Base-by-base conservation (phyloP, 2,329 filamentous ascomycete species). In the Alternaria tenuissima region DNA sequence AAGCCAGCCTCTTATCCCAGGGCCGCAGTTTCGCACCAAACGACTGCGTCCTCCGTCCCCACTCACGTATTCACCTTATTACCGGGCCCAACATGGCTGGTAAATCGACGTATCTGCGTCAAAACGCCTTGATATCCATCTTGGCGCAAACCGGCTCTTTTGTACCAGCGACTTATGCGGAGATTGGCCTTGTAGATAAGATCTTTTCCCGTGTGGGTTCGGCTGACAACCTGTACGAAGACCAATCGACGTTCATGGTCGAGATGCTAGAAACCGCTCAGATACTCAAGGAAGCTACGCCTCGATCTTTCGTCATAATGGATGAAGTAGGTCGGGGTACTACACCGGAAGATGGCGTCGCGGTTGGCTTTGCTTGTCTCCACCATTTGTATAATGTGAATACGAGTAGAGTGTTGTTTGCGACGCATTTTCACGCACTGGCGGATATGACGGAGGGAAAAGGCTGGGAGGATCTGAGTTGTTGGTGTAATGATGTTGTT, bases 211-310 rank as follows among this genome's bases (percentile, higher is more conserved):
- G 95, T 3, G 82, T 75, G 26, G 95, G 95, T 2, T 96, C 93
- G 1, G 95, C 94, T 2, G 96, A 99, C 78, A 94, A 97, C 76
- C 84, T 99, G n/a, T 97, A 91, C 81, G 88, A 89, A 52, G 91
- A 97, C 81, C 94, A 98, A 78, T 97, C 93, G 54, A 99, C 96
- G 0, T 99, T 99, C 79, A 98, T 99, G 95, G 93, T 98, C 1
- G 95, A 99, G 81, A 99, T 99, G 95, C 86, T 97, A 2, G 95
- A 99, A 80, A 97, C 95, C 20, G 94, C 94, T 2, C 86, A 91
- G 26, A 99, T 99, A 54, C 85, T 99, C 53, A 91, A 90, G 62
- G 86, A 91, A 67, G 94, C 95, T 0, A 98, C 94, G 1, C 81
- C 88, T 1, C 86, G 90, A 24, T 95, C 91, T 0, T 96, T 99